Conservation (phyloP, 169 alveolate species). For the Cryptosporidium meleagridis region DNA sequence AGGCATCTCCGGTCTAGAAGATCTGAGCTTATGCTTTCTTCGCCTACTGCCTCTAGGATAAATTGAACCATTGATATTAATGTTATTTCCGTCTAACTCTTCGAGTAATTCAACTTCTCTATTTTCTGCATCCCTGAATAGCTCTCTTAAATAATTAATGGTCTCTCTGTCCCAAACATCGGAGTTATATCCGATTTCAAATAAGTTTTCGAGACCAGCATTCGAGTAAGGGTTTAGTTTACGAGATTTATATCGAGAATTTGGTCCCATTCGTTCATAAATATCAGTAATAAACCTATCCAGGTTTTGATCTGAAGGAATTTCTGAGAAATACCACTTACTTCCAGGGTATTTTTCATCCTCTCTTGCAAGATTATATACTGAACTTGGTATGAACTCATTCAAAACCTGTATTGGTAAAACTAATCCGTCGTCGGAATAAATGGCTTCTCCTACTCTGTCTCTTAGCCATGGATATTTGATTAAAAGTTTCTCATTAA, state of each 20-base stretch:
- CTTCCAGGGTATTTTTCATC: conserved; percentile 37
- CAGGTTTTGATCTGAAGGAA: conserved; percentile 51
- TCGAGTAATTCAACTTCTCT: conserved; percentile 37
- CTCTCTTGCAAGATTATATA: conserved; percentile 6
- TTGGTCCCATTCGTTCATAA: conserved; percentile 1
- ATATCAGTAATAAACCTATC: conserved; percentile 27
- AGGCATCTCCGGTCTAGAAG: conserved; percentile 25
- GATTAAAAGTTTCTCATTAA: conserved; percentile 1
- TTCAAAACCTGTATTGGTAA: conserved; percentile 60
- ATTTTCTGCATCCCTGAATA: conserved; percentile 67
- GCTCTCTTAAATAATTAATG: conserved; percentile 36
- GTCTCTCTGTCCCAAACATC: conserved; percentile 72
- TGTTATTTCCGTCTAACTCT: background rate
- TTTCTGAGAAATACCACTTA: conserved; percentile 64
- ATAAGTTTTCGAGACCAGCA: background rate
- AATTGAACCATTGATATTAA: background rate
- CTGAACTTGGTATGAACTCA: conserved; percentile 47
- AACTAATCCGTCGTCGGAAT: conserved; percentile 15
- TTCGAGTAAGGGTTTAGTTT: background rate
- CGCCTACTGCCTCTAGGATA: background rate
- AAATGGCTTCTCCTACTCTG: conserved; percentile 21
- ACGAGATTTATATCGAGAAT: background rate
- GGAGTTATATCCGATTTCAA: background rate
- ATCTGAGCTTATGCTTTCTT: conserved; percentile 19
- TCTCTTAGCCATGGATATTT: conserved; percentile 72